These are phyloP conservation scores for Colletotrichum cereale DNA, from an alignment of 2,329 filamentous ascomycete genomes.

Conservation along the genomic window DNA sequence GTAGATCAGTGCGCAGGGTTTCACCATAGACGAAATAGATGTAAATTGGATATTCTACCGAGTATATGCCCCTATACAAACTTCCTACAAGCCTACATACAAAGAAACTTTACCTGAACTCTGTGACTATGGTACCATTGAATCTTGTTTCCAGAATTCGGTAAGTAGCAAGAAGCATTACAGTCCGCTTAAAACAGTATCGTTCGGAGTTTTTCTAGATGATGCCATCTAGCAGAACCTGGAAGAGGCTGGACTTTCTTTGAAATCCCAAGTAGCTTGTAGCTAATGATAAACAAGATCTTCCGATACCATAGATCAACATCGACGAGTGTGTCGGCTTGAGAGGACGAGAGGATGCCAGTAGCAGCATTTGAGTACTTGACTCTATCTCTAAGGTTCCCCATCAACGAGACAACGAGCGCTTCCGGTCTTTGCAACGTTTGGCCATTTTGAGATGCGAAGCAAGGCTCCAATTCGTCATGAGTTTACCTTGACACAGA, in stretches of 20 bases:
- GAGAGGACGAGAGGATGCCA: neutral
- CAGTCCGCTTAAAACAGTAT: slow-evolving; percentile 7
- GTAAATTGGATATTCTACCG: neutral
- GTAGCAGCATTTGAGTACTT: neutral
- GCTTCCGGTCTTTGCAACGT: neutral
- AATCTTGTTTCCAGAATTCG: slow-evolving; percentile 12
- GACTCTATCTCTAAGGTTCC: neutral
- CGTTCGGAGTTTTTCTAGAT: neutral
- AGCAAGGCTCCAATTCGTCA: neutral
- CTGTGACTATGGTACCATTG: slow-evolving; percentile 1
- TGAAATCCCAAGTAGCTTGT: neutral
- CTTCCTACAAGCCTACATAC: neutral
- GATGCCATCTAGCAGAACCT: slow-evolving; percentile 20
- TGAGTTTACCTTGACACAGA: neutral
- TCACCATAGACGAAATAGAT: slow-evolving; percentile 3
- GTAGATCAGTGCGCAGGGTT: neutral
- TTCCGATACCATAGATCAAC: too few species aligned
- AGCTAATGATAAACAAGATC: neutral
- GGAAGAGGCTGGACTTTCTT: neutral
- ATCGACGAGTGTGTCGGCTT: neutral
- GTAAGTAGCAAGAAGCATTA: slow-evolving; percentile 6
- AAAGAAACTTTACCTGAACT: neutral
- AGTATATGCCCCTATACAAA: neutral
- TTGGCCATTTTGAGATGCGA: too few species aligned
- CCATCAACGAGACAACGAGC: neutral